A percentile compares a stretch with the other conserved stretches of the same genome.
Evolutionary conservation across 2,329 filamentous ascomycete genomes (phyloP).

Genomic region (Aspergillus calidoustus): DNA sequence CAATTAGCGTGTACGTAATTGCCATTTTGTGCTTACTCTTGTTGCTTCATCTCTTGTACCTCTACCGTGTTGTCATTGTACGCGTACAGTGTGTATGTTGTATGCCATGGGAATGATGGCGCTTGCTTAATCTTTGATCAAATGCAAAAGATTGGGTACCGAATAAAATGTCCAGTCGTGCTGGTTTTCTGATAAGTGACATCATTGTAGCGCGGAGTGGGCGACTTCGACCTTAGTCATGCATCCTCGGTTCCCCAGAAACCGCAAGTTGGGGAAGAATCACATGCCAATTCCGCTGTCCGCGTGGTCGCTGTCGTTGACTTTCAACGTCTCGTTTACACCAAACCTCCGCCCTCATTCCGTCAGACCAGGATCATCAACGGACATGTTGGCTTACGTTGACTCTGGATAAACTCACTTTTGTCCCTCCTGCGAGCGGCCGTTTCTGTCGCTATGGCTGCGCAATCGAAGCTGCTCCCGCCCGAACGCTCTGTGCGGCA

Average conservation of each 20-base stretch:
- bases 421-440: slow-evolving; percentile 15
- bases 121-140: neutral
- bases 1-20: slow-evolving; percentile 5
- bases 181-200: neutral
- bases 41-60: neutral
- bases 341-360: neutral
- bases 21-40: neutral
- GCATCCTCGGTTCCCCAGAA: slow-evolving; percentile 16
- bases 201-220: slow-evolving; percentile 1
- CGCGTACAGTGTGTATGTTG: neutral
- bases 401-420: slow-evolving; percentile 27
- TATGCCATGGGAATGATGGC: neutral
- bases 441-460: slow-evolving; percentile 62
- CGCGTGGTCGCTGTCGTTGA: neutral
- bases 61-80: neutral
- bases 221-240: slow-evolving; percentile 18
- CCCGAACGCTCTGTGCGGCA: slow-evolving; percentile 68
- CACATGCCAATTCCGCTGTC: slow-evolving; percentile 24
- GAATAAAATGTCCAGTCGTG: neutral
- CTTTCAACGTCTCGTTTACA: neutral
- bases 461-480: slow-evolving; percentile 72
- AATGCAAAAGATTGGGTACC: neutral
- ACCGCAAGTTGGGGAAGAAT: slow-evolving; percentile 16
- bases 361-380: neutral
- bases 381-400: slow-evolving; percentile 29